A percentile compares a stretch with the other conserved stretches of the same genome.
Evolutionary conservation across 345 rosid species (phyloP).

Genomic region (Camelina sativa): DNA sequence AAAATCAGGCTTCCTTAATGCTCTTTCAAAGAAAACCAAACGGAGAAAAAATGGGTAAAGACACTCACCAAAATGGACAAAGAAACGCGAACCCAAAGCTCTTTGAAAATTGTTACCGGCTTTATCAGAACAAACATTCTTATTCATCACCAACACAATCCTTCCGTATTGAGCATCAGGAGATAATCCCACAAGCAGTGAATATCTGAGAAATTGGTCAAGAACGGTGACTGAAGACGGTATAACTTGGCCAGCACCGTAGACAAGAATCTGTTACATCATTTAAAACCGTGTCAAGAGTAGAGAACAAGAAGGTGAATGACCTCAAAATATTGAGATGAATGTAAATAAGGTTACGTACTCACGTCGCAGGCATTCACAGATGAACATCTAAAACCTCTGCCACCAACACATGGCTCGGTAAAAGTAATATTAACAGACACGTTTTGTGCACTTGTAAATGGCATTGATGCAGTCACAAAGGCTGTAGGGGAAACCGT

Average conservation of each 20-base stretch:
- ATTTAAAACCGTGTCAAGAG: constrained; percentile 11
- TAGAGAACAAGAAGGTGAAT: constrained; percentile 7
- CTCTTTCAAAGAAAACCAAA: constrained; percentile 17
- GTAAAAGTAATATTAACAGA: constrained; percentile 76
- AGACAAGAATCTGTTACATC: constrained; percentile 77
- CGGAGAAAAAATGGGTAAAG: neutral
- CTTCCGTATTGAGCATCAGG: constrained; percentile 63
- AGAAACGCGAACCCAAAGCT: constrained; percentile 66
- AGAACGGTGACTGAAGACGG: constrained; percentile 70
- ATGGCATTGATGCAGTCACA: constrained; percentile 62
- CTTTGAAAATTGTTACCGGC: constrained; percentile 81
- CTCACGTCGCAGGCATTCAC: constrained; percentile 88
- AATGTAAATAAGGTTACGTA: constrained; percentile 51
- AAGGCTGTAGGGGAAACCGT: constrained; percentile 76
- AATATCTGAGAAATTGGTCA: constrained; percentile 63
- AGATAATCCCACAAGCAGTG: constrained; percentile 69
- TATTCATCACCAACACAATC: constrained; percentile 72
- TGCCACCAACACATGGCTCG: constrained; percentile 72
- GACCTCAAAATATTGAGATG: constrained; percentile 2
- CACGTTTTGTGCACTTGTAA: constrained; percentile 76
- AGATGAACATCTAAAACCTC: constrained; percentile 85
- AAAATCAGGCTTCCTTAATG: constrained; percentile 6
- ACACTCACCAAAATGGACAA: constrained; percentile 76
- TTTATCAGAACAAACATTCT: constrained; percentile 66
- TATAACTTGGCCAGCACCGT: constrained; percentile 84